Percentiles rank a stretch among this genome's conserved stretches.
phyloP scores from a whole-genome alignment of 169 alveolate genomes.

The Sarcocystis neurona region DNA sequence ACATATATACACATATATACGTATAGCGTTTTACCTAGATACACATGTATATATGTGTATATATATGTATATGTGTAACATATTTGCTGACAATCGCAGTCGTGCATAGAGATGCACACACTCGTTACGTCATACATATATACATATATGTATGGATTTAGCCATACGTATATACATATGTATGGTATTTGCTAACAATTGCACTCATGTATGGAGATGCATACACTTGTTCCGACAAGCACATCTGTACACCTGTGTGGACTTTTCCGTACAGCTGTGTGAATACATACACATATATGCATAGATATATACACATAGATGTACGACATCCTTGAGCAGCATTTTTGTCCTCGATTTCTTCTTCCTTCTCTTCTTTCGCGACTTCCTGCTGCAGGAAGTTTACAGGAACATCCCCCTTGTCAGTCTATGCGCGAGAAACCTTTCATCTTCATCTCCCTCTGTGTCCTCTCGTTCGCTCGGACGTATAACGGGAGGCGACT shows the following conservation, averaged over 20 bases:
- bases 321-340: not conserved
- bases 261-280: not conserved
- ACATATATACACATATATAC: not conserved
- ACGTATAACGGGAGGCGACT: too few relatives aligned
- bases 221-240: not conserved
- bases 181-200: too few relatives aligned
- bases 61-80: too few relatives aligned
- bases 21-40: not conserved
- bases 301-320: not conserved
- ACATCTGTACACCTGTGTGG: too few relatives aligned
- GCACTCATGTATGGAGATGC: not conserved
- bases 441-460: too few relatives aligned
- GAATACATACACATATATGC: not conserved
- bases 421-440: too few relatives aligned
- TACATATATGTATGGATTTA: not conserved
- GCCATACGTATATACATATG: not conserved
- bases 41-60: not conserved
- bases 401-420: not conserved
- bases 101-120: too few relatives aligned
- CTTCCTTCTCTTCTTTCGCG: not conserved
- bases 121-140: not conserved
- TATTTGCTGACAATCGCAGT: too few relatives aligned
- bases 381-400: not conserved
- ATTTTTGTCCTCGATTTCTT: not conserved
- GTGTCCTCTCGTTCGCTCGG: too few relatives aligned